Percentiles rank a stretch among this genome's conserved stretches.
These are phyloP conservation scores for Geopyxis carbonaria DNA, from an alignment of 495 filamentous ascomycete species.

Conservation along the genomic window DNA sequence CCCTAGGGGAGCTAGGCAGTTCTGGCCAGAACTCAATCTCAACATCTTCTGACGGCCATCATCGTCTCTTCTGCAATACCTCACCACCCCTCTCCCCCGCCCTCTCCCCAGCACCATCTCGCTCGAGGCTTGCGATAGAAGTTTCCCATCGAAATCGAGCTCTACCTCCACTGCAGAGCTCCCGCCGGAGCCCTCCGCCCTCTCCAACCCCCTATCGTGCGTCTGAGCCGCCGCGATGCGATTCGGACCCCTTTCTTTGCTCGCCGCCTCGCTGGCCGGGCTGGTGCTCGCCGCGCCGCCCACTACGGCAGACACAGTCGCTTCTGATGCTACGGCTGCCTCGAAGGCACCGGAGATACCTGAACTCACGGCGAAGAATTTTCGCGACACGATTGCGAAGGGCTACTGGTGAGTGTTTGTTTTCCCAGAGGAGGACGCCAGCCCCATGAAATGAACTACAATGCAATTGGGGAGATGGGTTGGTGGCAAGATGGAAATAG, in stretches of 20 bases:
- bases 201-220: too few relatives aligned
- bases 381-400: conserved; percentile 16
- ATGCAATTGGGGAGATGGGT: background rate
- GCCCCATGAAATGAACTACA: too few relatives aligned
- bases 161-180: too few relatives aligned
- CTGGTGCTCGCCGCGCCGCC: background rate
- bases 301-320: background rate
- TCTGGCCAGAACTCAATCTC: too few relatives aligned
- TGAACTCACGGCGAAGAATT: conserved; percentile 19
- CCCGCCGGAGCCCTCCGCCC: too few relatives aligned
- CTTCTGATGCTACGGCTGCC: conserved; percentile 3
- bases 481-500: background rate
- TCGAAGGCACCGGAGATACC: conserved; percentile 15
- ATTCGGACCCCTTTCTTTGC: conserved; percentile 13
- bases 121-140: too few relatives aligned
- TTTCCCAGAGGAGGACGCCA: background rate
- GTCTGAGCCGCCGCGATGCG: conserved; percentile 15
- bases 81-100: too few relatives aligned
- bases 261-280: conserved; percentile 11
- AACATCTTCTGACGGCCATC: too few relatives aligned
- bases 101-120: too few relatives aligned
- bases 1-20: too few relatives aligned
- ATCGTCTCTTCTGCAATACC: too few relatives aligned
- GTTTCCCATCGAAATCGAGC: too few relatives aligned
- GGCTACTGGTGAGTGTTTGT: conserved; percentile 23